phyloP scores from a whole-genome alignment of 2,329 filamentous ascomycete species.

The Fusarium circinatum region DNA sequence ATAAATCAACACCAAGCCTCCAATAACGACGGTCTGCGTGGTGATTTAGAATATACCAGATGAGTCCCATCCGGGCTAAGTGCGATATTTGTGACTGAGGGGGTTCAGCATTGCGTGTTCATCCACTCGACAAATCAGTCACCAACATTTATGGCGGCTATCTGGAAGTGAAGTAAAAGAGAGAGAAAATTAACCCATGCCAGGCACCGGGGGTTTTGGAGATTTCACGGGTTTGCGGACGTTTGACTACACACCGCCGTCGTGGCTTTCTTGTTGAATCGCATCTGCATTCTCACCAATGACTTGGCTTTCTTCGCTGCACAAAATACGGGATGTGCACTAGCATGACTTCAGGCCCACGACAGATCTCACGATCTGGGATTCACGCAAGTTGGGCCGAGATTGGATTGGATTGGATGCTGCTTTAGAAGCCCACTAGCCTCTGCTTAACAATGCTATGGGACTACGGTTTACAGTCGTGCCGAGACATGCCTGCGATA shows the following conservation, averaged over 20 bases:
- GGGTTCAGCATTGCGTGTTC: slow-evolving; percentile 14
- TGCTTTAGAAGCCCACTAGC: slow-evolving; percentile 24
- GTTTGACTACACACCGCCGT: slow-evolving; percentile 31
- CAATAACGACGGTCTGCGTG: slow-evolving; percentile 12
- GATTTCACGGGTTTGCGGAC: slow-evolving; percentile 28
- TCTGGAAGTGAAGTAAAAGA: slow-evolving; percentile 8
- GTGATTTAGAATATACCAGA: not conserved
- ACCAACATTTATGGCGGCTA: slow-evolving; percentile 21
- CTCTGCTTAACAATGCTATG: not conserved
- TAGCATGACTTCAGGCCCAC: slow-evolving; percentile 30
- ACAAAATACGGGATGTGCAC: slow-evolving; percentile 32
- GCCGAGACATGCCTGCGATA: slow-evolving; percentile 35
- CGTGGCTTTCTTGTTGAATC: slow-evolving; percentile 17
- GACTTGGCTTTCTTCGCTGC: slow-evolving; percentile 15
- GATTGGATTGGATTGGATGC: slow-evolving; percentile 17
- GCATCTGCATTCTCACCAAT: slow-evolving; percentile 25
- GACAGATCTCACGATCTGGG: slow-evolving; percentile 40
- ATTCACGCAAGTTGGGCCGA: slow-evolving; percentile 34
- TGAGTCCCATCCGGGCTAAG: not conserved
- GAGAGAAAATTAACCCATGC: not conserved
- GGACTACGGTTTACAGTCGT: slow-evolving; percentile 21
- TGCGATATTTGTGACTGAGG: slow-evolving; percentile 5
- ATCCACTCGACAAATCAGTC: slow-evolving; percentile 10
- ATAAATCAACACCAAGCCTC: slow-evolving; percentile 17
- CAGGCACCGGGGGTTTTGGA: slow-evolving; percentile 22